Percentiles rank a stretch among this genome's conserved stretches.
phyloP scores from a whole-genome alignment of 306 rosid genomes.

The Corylus americana region DNA sequence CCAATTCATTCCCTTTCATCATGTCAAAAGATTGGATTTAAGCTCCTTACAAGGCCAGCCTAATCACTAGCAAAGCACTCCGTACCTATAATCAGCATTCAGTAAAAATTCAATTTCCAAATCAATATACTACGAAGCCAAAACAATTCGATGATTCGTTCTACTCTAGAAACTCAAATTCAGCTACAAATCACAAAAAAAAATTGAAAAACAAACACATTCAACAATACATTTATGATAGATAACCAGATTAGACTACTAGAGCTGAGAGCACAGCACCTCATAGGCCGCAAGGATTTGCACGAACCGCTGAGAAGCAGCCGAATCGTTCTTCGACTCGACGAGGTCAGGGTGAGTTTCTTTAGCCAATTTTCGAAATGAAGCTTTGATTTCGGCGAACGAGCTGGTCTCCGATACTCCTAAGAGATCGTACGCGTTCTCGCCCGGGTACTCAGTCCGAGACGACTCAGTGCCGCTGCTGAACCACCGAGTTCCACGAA shows the following conservation, averaged over 20 bases:
- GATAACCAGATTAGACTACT: background rate
- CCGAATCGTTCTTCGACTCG: constrained; percentile 52
- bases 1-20: background rate
- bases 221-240: background rate
- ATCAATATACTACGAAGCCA: background rate
- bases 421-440: constrained; percentile 79
- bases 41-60: background rate
- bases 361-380: constrained; percentile 92
- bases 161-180: background rate
- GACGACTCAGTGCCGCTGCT: constrained; percentile 50
- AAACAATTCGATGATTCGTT: background rate
- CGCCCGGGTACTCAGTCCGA: constrained; percentile 44
- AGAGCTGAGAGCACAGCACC: constrained; percentile 36
- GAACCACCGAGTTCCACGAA: constrained; percentile 41
- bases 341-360: constrained; percentile 94
- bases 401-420: constrained; percentile 77
- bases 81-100: background rate
- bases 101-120: background rate
- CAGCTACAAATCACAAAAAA: background rate
- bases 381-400: constrained; percentile 73
- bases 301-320: constrained; percentile 69
- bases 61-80: background rate
- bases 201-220: background rate
- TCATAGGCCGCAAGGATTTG: constrained; percentile 94
- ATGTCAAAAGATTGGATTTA: background rate